Evolutionary conservation across 441 rosid genomes (phyloP).

Genomic region (Theobroma grandiflorum): DNA sequence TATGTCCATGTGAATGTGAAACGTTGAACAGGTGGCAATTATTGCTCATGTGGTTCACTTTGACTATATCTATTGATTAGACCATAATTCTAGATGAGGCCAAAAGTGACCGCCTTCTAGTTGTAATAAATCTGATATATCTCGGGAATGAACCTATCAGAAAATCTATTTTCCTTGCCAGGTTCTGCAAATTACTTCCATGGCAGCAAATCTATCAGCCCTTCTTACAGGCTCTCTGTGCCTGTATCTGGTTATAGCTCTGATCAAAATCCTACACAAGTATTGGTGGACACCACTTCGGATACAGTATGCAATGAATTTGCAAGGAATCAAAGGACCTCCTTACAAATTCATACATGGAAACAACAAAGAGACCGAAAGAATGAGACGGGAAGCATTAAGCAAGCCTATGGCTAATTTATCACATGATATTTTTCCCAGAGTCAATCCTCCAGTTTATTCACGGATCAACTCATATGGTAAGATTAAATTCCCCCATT

Average conservation of each 20-base stretch:
- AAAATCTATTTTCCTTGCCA: not conserved
- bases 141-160: not conserved
- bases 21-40: too few relatives aligned
- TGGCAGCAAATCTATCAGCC: not conserved
- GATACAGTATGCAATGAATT: constrained; percentile 31
- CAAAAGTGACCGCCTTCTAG: too few relatives aligned
- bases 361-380: constrained; percentile 36
- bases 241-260: constrained; percentile 22
- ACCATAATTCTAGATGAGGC: too few relatives aligned
- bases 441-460: constrained; percentile 35
- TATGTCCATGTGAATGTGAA: too few relatives aligned
- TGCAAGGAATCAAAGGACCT: constrained; percentile 52
- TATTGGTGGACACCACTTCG: constrained; percentile 47
- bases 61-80: too few relatives aligned
- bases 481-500: not conserved
- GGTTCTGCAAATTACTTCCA: not conserved
- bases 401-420: constrained; percentile 39
- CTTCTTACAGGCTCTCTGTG: constrained; percentile 12
- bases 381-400: constrained; percentile 34
- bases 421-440: constrained; percentile 39
- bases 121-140: not conserved
- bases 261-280: constrained; percentile 34
- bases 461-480: constrained; percentile 42
- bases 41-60: too few relatives aligned
- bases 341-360: constrained; percentile 48